Base-by-base conservation (phyloP, 192 early-diverging fungal species). In the Podila minutissima region DNA sequence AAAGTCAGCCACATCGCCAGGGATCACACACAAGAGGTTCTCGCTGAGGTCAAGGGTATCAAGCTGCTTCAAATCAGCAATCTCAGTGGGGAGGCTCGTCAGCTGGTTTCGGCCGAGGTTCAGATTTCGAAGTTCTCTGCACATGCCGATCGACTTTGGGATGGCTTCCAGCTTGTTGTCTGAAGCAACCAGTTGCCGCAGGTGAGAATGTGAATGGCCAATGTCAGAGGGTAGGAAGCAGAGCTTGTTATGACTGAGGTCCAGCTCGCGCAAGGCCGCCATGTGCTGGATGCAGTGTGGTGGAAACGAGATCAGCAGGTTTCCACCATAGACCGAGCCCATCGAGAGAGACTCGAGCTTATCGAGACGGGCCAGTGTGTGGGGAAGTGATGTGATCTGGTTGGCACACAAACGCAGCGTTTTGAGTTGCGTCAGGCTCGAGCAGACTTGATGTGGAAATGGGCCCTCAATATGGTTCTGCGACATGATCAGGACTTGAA, bases 281-380 rank as follows among this genome's bases (percentile, higher is more conserved):
- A 90, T 86, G 38, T 82, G 62, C 10, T 72, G 75, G 33, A 90
- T 72, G 5, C 74, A 76, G 41, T 83, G 66, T 2, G 77, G 60
- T 46, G 88, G 85, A 33, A 87, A 76, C 12, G 51, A 49, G 12
- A 63, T 71, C 49, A 89, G 62, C 2, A 69, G 69, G 41, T 89
- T 89, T 22, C 87, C 87, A 3, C 87, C 87, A 62, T 81, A 89
- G 31, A 89, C 85, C 10, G 87, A 89, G 4, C 87, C 87, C 55
- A 89, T 71, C 26, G 82, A 82, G 12, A 89, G 58, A 6, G 74
- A 83, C 48, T 83, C 79, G 31, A 89, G 79, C 24, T 84, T 75
- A 20, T 62, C 70, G 72, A 86, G 82, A 9, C 74, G 64, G 4
- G 69, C 58, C 17, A 88, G 59, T 1, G 77, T 74, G 46, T 62